Percentiles rank a stretch among this genome's conserved stretches.
Evolutionary conservation across 441 rosid species (phyloP).

Genomic region (Raphanus hybrid): DNA sequence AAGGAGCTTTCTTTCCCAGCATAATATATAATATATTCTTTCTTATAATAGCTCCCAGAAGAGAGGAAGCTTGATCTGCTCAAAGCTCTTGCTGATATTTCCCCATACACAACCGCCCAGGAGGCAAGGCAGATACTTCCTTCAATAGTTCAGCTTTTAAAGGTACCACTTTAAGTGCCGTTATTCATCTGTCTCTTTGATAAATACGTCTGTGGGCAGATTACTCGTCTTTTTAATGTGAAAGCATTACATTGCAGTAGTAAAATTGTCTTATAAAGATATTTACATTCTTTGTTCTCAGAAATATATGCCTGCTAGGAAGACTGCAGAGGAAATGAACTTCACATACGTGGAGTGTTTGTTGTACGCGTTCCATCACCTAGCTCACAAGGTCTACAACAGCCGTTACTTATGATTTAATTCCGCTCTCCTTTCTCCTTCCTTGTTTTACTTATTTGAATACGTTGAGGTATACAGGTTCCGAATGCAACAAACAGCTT

Average conservation of each 20-base stretch:
- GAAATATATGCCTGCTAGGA: slow-evolving; percentile 92
- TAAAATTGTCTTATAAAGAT: slow-evolving; percentile 11
- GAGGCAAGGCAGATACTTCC: slow-evolving; percentile 97
- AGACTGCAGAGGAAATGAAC: slow-evolving; percentile 93
- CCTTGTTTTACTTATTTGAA: slow-evolving; percentile 41
- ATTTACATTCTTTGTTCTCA: slow-evolving; percentile 40
- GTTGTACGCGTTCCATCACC: slow-evolving; percentile 83
- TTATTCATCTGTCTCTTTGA: neutral
- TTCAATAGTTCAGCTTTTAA: slow-evolving; percentile 78
- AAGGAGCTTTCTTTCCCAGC: slow-evolving; percentile 3
- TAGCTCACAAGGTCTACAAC: slow-evolving; percentile 57
- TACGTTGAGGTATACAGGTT: slow-evolving; percentile 56
- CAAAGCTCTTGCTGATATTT: slow-evolving; percentile 86
- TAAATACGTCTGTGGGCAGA: no score
- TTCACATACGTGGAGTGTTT: slow-evolving; percentile 93
- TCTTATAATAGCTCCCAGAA: slow-evolving; percentile 76
- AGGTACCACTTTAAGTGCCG: slow-evolving; percentile 53
- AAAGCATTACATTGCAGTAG: neutral
- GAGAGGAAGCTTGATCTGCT: slow-evolving; percentile 94
- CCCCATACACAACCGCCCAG: slow-evolving; percentile 84
- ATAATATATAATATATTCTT: neutral
- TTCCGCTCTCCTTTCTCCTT: neutral
- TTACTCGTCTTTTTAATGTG: slow-evolving; percentile 1
- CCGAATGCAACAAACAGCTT: slow-evolving; percentile 95
- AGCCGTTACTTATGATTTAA: neutral